phyloP scores from a whole-genome alignment of 352 stramenopile species.

The Phytophthora capsici region DNA sequence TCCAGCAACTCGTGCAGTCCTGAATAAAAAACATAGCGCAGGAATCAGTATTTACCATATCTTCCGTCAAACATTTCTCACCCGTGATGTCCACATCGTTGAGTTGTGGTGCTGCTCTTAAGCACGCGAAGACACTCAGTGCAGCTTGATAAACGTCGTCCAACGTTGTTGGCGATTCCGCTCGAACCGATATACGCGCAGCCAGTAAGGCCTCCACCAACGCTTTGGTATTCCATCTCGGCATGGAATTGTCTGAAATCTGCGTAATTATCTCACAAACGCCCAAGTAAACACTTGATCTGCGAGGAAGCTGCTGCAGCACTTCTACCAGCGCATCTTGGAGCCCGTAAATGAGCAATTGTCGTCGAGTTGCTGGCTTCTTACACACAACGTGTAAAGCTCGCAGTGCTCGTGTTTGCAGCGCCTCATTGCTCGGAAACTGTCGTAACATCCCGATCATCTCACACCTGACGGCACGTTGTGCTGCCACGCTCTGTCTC shows the following conservation, averaged over 20 bases:
- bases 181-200: conserved; percentile 11
- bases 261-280: conserved; percentile 32
- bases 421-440: conserved; percentile 29
- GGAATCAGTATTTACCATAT: no score
- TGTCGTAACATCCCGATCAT: conserved; percentile 31
- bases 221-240: conserved; percentile 13
- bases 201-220: conserved; percentile 21
- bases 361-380: conserved; percentile 22
- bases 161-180: background rate
- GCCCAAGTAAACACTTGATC: conserved; percentile 22
- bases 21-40: background rate
- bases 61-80: background rate
- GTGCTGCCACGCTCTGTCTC: conserved; percentile 15
- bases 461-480: conserved; percentile 37
- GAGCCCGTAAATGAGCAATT: conserved; percentile 34
- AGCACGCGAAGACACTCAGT: conserved; percentile 3
- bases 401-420: conserved; percentile 33
- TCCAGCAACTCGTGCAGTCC: conserved; percentile 5
- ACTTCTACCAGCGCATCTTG: conserved; percentile 32
- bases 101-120: conserved; percentile 3
- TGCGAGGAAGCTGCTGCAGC: conserved; percentile 25
- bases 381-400: conserved; percentile 30
- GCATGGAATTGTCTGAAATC: conserved; percentile 18
- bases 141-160: conserved; percentile 13
- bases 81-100: conserved; percentile 11